Percentiles rank a stretch among this genome's conserved stretches.
Evolutionary conservation across 306 rosid species (phyloP).

Genomic region (Castanea sativa): DNA sequence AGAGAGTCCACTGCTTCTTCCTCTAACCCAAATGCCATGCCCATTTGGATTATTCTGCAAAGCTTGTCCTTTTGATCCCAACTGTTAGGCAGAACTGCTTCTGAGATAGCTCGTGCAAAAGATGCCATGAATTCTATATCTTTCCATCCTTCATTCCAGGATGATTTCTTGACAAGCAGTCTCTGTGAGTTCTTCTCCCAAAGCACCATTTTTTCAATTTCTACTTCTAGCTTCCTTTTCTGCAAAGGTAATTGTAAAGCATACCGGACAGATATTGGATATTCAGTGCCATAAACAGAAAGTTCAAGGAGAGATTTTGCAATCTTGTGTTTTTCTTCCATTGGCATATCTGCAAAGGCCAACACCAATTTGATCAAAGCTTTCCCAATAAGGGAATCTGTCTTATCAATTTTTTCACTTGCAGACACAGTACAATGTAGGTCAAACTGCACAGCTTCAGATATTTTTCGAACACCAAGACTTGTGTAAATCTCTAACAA

Average conservation of each 20-base stretch:
- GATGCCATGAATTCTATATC: slow-evolving; percentile 45
- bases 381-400: too few species aligned
- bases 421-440: too few species aligned
- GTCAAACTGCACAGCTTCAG: slow-evolving; percentile 10
- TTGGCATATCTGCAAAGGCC: too few species aligned
- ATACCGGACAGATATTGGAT: too few species aligned
- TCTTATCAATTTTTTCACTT: too few species aligned
- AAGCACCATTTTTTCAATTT: too few species aligned
- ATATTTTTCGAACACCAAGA: slow-evolving; percentile 18
- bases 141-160: slow-evolving; percentile 12
- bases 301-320: too few species aligned
- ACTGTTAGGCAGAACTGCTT: slow-evolving; percentile 47
- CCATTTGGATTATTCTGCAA: slow-evolving; percentile 58
- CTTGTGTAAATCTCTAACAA: neutral
- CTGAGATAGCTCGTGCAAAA: slow-evolving; percentile 55
- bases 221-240: too few species aligned
- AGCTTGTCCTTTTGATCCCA: slow-evolving; percentile 42
- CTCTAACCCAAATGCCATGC: slow-evolving; percentile 44
- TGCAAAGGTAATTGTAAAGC: too few species aligned
- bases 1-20: slow-evolving; percentile 45
- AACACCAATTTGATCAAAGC: too few species aligned
- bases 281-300: too few species aligned
- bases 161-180: slow-evolving; percentile 37
- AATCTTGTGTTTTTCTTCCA: too few species aligned
- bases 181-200: slow-evolving; percentile 33